These are phyloP conservation scores for Apiosordaria backusii DNA, from an alignment of 495 filamentous ascomycete genomes.

Conservation along the genomic window DNA sequence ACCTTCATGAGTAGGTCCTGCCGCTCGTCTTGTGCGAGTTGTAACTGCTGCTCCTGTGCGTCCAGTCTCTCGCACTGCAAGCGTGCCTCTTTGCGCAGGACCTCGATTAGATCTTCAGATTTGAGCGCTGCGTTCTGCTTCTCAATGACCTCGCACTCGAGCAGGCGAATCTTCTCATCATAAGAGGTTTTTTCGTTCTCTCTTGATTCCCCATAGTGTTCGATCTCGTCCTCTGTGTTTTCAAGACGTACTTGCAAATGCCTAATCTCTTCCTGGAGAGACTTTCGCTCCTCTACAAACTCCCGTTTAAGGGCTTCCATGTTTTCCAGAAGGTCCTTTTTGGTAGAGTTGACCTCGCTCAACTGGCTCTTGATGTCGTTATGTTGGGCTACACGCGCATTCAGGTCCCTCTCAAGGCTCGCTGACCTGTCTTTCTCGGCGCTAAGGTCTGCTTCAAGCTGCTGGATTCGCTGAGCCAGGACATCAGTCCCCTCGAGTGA, in stretches of 20 bases:
- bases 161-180: conserved; percentile 63
- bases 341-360: conserved; percentile 83
- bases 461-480: conserved; percentile 59
- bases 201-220: conserved; percentile 73
- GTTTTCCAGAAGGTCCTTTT: conserved; percentile 90
- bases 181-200: conserved; percentile 69
- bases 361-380: conserved; percentile 65
- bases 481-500: conserved; percentile 38
- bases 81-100: conserved; percentile 53
- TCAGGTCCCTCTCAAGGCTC: conserved; percentile 59
- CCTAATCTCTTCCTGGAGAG: conserved; percentile 72
- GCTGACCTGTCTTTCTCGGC: conserved; percentile 51
- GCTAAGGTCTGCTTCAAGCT: conserved; percentile 74
- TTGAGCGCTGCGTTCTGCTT: conserved; percentile 56
- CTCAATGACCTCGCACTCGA: conserved; percentile 66
- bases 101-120: conserved; percentile 52
- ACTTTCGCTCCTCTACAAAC: conserved; percentile 78
- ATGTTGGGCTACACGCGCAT: conserved; percentile 54
- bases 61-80: conserved; percentile 53
- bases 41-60: conserved; percentile 51
- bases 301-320: conserved; percentile 87
- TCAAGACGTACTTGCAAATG: conserved; percentile 72
- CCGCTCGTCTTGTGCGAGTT: conserved; percentile 50
- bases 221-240: conserved; percentile 85
- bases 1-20: conserved; percentile 50